Conservation (phyloP, 768 basidiomycete species). For the Lentinula sp. region DNA sequence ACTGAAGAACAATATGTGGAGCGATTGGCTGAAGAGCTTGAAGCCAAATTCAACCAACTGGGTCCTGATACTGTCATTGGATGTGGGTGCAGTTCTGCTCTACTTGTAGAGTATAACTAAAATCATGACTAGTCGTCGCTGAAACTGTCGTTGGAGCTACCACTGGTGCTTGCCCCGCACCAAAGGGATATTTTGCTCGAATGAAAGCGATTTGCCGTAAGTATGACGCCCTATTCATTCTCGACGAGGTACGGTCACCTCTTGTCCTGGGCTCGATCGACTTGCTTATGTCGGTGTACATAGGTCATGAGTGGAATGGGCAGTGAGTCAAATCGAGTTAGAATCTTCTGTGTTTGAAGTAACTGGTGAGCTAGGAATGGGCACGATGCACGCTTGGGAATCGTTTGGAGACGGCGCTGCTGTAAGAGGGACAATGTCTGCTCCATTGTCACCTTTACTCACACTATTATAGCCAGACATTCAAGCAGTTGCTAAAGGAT, state of each 20-base stretch:
- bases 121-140: conserved; percentile 52
- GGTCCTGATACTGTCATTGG: conserved; percentile 80
- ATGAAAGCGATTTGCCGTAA: conserved; percentile 82
- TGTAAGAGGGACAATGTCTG: conserved; percentile 19
- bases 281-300: background rate
- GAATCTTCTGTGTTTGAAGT: background rate
- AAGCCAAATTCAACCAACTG: conserved; percentile 77
- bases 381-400: conserved; percentile 83
- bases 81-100: conserved; percentile 41
- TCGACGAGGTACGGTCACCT: conserved; percentile 62
- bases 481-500: conserved; percentile 85
- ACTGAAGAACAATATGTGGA: conserved; percentile 76
- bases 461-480: conserved; percentile 57
- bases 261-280: background rate
- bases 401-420: conserved; percentile 70
- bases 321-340: conserved; percentile 39
- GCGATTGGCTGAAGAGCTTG: conserved; percentile 72
- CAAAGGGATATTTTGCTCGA: conserved; percentile 80
- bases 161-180: conserved; percentile 68
- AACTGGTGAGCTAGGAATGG: conserved; percentile 54
- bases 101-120: background rate
- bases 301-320: conserved; percentile 88
- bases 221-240: conserved; percentile 71
- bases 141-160: conserved; percentile 88
- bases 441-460: background rate